A percentile compares a stretch with the other conserved stretches of the same genome.
Conservation (phyloP, 768 basidiomycete genomes). For the Asterophora parasitica region DNA sequence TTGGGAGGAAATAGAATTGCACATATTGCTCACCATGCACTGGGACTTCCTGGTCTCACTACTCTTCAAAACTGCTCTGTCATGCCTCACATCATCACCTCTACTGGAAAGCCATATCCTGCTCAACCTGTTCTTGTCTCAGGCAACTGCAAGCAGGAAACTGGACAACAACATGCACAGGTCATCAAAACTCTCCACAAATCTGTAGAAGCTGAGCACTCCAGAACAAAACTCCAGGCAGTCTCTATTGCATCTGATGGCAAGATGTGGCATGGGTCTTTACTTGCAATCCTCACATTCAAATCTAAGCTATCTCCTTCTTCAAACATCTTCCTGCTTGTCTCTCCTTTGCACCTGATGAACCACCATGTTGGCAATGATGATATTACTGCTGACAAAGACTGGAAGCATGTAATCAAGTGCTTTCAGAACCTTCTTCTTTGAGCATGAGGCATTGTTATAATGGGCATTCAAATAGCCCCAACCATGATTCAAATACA, state of each 20-base stretch:
- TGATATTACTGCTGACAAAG: conserved; percentile 31
- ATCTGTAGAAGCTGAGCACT: conserved; percentile 16
- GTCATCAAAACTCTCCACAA: conserved; percentile 9
- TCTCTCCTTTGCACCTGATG: conserved; percentile 19
- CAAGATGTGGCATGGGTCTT: no score
- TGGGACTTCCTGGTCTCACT: no score
- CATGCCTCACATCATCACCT: no score
- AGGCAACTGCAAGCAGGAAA: conserved; percentile 11
- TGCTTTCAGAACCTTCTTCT: conserved; percentile 24
- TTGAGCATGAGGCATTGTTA: conserved; percentile 17
- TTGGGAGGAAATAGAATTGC: no score
- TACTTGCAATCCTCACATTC: no score
- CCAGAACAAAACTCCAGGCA: conserved; percentile 7
- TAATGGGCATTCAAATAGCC: conserved; percentile 21
- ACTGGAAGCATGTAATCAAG: conserved; percentile 32
- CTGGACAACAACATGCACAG: conserved; percentile 12
- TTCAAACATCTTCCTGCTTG: conserved; percentile 22
- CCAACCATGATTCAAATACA: conserved; percentile 18
- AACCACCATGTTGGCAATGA: conserved; percentile 25
- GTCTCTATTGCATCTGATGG: conserved; percentile 27
- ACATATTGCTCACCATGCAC: no score
- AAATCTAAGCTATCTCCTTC: conserved; percentile 11
- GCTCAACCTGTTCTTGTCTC: background rate
- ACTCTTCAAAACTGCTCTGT: no score
- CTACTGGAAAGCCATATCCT: no score